Percentiles rank a stretch among this genome's conserved stretches.
These are phyloP conservation scores for Lentinus tigrinus DNA, from an alignment of 768 basidiomycete species.

Conservation along the genomic window DNA sequence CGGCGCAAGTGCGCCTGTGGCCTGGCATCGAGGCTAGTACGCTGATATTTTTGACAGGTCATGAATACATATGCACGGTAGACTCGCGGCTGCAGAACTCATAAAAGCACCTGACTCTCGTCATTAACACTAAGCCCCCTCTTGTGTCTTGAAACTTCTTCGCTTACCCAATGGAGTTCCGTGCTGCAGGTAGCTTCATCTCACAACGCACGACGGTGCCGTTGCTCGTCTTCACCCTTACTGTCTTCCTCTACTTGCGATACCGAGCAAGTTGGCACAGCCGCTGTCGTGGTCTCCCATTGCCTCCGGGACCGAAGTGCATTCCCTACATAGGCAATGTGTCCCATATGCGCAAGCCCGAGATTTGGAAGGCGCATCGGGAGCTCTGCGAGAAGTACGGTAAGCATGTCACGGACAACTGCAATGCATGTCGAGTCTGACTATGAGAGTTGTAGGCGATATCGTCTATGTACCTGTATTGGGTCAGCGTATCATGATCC, in stretches of 20 bases:
- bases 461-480: slow-evolving; percentile 13
- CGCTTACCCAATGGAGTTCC: too few relatives aligned
- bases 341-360: not conserved
- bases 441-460: not conserved
- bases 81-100: too few relatives aligned
- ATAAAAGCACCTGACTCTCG: too few relatives aligned
- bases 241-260: not conserved
- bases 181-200: not conserved
- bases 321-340: slow-evolving; percentile 1
- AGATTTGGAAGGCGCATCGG: not conserved
- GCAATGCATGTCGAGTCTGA: too few relatives aligned
- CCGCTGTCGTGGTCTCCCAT: not conserved
- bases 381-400: not conserved
- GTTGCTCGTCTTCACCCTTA: not conserved
- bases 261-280: not conserved
- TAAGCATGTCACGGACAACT: too few relatives aligned
- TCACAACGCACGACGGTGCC: not conserved
- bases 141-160: not conserved
- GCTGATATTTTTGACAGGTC: too few relatives aligned
- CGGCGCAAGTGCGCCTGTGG: too few relatives aligned
- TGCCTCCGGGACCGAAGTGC: slow-evolving; percentile 3
- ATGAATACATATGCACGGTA: too few relatives aligned
- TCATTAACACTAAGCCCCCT: too few relatives aligned
- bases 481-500: slow-evolving; percentile 4
- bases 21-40: too few relatives aligned